Percentiles rank a stretch among this genome's conserved stretches.
Evolutionary conservation across 2,329 filamentous ascomycete genomes (phyloP).

Genomic region (Fusarium buharicum): DNA sequence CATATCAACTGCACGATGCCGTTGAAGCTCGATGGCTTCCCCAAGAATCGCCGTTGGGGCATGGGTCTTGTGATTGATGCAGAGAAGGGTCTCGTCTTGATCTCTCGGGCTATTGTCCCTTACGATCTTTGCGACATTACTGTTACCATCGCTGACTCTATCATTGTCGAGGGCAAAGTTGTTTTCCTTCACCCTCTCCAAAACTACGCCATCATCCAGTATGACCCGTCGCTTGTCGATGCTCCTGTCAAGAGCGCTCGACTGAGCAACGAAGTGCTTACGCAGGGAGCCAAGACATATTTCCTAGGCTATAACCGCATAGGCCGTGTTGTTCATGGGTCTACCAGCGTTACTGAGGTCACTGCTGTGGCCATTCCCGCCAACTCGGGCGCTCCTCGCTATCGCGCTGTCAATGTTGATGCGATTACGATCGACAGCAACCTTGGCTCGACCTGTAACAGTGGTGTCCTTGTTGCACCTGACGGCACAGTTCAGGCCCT

Average conservation of each 20-base stretch:
- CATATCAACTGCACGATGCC: constrained; percentile 93
- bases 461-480: constrained; percentile 88
- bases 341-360: constrained; percentile 95
- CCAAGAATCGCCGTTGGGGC: constrained; percentile 90
- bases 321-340: constrained; percentile 89
- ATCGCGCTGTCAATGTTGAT: constrained; percentile 94
- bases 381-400: constrained; percentile 89
- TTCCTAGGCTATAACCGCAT: constrained; percentile 99
- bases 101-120: constrained; percentile 92
- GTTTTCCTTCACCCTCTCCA: constrained; percentile 96
- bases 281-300: constrained; percentile 92
- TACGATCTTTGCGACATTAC: constrained; percentile 97
- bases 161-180: constrained; percentile 93
- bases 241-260: constrained; percentile 91
- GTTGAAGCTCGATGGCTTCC: constrained; percentile 97
- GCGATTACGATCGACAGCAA: constrained; percentile 97
- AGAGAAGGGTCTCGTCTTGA: constrained; percentile 92
- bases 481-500: constrained; percentile 94
- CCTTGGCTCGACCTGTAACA: constrained; percentile 89
- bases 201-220: constrained; percentile 95
- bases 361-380: constrained; percentile 96
- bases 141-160: constrained; percentile 94
- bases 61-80: constrained; percentile 98
- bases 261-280: constrained; percentile 82
- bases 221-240: constrained; percentile 92